Base-by-base conservation (phyloP, 768 basidiomycete genomes). In the Symmetrospora coprosmae region DNA sequence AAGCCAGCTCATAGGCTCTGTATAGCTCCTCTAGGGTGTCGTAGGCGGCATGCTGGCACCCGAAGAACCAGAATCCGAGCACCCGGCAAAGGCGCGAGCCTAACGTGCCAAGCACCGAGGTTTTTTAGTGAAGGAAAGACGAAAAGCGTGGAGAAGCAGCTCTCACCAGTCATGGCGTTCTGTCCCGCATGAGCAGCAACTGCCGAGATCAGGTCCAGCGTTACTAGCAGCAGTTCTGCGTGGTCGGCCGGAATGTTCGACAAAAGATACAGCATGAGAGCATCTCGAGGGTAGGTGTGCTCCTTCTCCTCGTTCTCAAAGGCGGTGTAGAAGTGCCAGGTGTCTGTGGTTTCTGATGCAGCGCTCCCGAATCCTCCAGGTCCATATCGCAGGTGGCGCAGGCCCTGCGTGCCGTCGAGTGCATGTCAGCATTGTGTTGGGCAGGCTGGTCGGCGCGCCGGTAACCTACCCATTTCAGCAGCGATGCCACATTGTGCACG, bases 401-500 rank as follows among this genome's bases (percentile, higher is more conserved):
- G 34, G 27, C 55, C 55, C 55, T 58, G 34, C 23, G 31, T 11
- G 8, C n/a, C n/a, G n/a, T n/a, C n/a, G n/a, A n/a, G n/a, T n/a
- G n/a, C n/a, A n/a, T n/a, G n/a, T n/a, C n/a, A n/a, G n/a, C n/a
- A n/a, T n/a, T n/a, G n/a, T n/a, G n/a, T n/a, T n/a, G n/a, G n/a
- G n/a, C n/a, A n/a, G n/a, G n/a, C n/a, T n/a, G n/a, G n/a, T n/a
- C n/a, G n/a, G n/a, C n/a, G n/a, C n/a, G n/a, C n/a, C n/a, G n/a
- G n/a, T n/a, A 33, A 11, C 51, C 2, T 34, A 61, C 62, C 62
- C 62, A 63, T 59, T 63, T 63, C 40, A 63, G 25, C 9, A 45
- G 33, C 17, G 43, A 38, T 5, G 40, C 55, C 2, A 49, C 37
- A 34, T 63, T 53, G 27, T 62, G 61, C 11, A 48, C 30, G 6